Conservation (phyloP, 2,329 filamentous ascomycete species). For the Elsinoe necatrix region DNA sequence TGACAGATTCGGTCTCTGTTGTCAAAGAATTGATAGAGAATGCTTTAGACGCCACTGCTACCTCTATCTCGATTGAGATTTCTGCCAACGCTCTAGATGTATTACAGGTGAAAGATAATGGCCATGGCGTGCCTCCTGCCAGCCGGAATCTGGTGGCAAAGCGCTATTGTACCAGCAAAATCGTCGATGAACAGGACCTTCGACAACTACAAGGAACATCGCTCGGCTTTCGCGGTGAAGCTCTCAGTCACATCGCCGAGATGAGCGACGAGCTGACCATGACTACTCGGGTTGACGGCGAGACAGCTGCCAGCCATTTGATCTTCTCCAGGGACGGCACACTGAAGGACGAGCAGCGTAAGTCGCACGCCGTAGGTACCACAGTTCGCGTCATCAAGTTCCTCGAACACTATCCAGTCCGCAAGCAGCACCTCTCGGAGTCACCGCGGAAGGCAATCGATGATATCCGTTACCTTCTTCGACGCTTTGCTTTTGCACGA, state of each 20-base stretch:
- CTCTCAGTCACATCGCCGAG: constrained; percentile 57
- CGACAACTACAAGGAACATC: constrained; percentile 47
- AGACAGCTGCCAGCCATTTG: constrained; percentile 49
- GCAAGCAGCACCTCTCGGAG: constrained; percentile 51
- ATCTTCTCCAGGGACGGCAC: constrained; percentile 44
- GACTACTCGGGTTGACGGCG: constrained; percentile 55
- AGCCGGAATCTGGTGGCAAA: constrained; percentile 57
- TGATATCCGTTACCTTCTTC: constrained; percentile 52
- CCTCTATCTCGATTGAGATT: constrained; percentile 55
- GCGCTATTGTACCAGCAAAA: constrained; percentile 66
- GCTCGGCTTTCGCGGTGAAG: constrained; percentile 70
- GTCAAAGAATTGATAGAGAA: constrained; percentile 76
- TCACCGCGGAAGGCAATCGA: constrained; percentile 49
- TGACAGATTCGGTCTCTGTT: constrained; percentile 52
- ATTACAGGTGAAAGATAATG: constrained; percentile 65
- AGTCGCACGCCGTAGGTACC: constrained; percentile 58
- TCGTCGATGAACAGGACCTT: constrained; percentile 56
- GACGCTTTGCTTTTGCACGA: constrained; percentile 58
- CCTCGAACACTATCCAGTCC: constrained; percentile 54
- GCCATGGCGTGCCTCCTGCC: constrained; percentile 56
- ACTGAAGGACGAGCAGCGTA: constrained; percentile 32
- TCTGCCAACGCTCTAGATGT: constrained; percentile 58
- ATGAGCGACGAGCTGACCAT: constrained; percentile 50
- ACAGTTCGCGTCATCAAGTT: constrained; percentile 54
- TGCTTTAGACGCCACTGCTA: constrained; percentile 62